phyloP scores from a whole-genome alignment of 78 protist species.

The Dictyostelium purpureum region DNA sequence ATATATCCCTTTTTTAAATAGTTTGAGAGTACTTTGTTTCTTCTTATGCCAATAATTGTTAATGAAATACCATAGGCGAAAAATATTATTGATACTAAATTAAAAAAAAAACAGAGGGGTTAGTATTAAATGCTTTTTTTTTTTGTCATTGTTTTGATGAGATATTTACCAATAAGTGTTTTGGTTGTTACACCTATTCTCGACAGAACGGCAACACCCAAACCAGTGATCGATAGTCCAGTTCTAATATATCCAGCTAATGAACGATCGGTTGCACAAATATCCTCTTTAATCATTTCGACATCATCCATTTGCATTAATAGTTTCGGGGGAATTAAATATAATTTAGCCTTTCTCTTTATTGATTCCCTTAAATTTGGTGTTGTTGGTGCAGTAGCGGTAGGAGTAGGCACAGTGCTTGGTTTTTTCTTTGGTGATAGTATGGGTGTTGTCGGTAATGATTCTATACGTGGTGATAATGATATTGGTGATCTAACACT shows the following conservation, averaged over 20 bases:
- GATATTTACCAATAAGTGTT: not conserved
- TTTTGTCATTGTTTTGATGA: not conserved
- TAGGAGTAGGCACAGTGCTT: not conserved
- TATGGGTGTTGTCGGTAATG: too few relatives aligned
- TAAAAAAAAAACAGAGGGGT: not conserved
- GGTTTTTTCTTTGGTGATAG: not conserved
- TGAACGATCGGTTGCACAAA: constrained; percentile 18
- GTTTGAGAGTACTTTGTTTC: not conserved
- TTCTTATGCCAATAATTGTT: not conserved
- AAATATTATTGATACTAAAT: not conserved
- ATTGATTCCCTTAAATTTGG: not conserved
- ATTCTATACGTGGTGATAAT: not conserved
- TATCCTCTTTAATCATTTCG: constrained; percentile 19
- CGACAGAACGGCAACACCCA: not conserved
- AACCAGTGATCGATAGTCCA: not conserved
- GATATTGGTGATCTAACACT: not conserved
- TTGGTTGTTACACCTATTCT: not conserved
- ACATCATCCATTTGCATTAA: constrained; percentile 3
- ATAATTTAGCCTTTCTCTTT: not conserved
- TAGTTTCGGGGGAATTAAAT: not conserved
- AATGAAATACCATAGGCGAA: not conserved
- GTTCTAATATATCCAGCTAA: constrained; percentile 36
- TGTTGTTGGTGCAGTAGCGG: not conserved
- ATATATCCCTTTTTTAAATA: constrained; percentile 11
- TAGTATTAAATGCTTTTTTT: not conserved